A percentile compares a stretch with the other conserved stretches of the same genome.
Evolutionary conservation across 805 yeast genomes (phyloP).

Genomic region (Schwanniomyces polymorphus): DNA sequence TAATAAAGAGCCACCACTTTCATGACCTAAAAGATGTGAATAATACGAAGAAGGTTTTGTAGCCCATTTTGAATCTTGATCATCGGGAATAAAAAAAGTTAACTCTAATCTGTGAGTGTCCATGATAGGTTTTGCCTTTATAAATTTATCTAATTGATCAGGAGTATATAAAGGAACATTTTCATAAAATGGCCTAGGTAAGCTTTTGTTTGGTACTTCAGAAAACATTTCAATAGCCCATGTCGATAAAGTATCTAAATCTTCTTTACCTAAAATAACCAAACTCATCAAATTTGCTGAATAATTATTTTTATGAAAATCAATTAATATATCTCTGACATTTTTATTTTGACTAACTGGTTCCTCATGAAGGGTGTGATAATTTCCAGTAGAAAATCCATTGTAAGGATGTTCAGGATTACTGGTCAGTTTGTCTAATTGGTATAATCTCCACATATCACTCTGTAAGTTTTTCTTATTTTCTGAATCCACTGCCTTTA

Average conservation of each 20-base stretch:
- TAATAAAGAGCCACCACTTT: slow-evolving; percentile 82
- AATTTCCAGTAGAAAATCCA: slow-evolving; percentile 89
- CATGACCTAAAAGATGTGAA: slow-evolving; percentile 90
- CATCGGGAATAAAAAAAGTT: slow-evolving; percentile 75
- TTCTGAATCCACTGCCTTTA: slow-evolving; percentile 93
- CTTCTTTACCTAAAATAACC: slow-evolving; percentile 80
- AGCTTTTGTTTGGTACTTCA: slow-evolving; percentile 53
- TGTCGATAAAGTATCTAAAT: slow-evolving; percentile 63
- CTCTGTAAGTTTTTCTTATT: slow-evolving; percentile 91
- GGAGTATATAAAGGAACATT: slow-evolving; percentile 47
- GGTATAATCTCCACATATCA: slow-evolving; percentile 87
- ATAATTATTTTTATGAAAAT: slow-evolving; percentile 70
- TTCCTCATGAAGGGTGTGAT: slow-evolving; percentile 63
- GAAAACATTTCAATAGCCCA: slow-evolving; percentile 73
- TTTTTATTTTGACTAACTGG: slow-evolving; percentile 65
- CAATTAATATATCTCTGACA: slow-evolving; percentile 77
- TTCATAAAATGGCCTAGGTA: slow-evolving; percentile 45
- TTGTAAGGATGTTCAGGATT: slow-evolving; percentile 80
- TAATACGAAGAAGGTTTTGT: slow-evolving; percentile 68
- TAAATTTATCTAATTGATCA: slow-evolving; percentile 51
- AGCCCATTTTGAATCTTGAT: slow-evolving; percentile 58
- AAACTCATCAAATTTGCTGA: slow-evolving; percentile 89
- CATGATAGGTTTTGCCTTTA: slow-evolving; percentile 80
- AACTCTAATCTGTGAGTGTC: slow-evolving; percentile 68
- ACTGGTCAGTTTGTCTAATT: slow-evolving; percentile 73